Conservation (phyloP, 352 stramenopile species). For the Phytopythium mirpurense region DNA sequence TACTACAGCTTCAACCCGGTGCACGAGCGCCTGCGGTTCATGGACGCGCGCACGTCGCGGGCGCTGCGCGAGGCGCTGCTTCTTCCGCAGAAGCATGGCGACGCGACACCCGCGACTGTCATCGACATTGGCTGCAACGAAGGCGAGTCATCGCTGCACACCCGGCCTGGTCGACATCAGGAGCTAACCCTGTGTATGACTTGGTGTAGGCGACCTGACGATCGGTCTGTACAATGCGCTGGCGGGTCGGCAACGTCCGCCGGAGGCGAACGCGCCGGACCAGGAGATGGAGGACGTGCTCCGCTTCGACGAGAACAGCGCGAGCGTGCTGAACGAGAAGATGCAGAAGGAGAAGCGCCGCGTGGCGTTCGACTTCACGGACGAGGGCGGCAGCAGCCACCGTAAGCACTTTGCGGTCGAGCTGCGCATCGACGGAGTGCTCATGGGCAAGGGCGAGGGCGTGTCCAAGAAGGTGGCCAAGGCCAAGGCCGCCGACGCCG, state of each 20-base stretch:
- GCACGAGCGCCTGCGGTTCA: slow-evolving; percentile 69
- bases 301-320: slow-evolving; percentile 49
- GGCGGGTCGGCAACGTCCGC: slow-evolving; percentile 11
- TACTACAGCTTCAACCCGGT: slow-evolving; percentile 86
- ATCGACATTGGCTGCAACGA: slow-evolving; percentile 85
- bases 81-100: slow-evolving; percentile 8
- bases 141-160: slow-evolving; percentile 18
- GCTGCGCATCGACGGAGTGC: slow-evolving; percentile 42
- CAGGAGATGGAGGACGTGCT: slow-evolving; percentile 24
- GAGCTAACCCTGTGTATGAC: background rate
- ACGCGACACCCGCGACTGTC: slow-evolving; percentile 24
- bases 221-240: slow-evolving; percentile 67
- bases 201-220: slow-evolving; percentile 43
- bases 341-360: slow-evolving; percentile 60
- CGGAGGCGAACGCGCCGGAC: slow-evolving; percentile 6
- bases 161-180: background rate
- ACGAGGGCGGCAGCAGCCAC: slow-evolving; percentile 49
- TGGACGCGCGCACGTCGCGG: slow-evolving; percentile 32
- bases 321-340: slow-evolving; percentile 61
- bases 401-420: slow-evolving; percentile 59
- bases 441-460: slow-evolving; percentile 43
- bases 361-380: slow-evolving; percentile 52
- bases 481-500: slow-evolving; percentile 55
- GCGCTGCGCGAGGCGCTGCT: slow-evolving; percentile 45
- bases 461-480: slow-evolving; percentile 84